Base-by-base conservation (phyloP, 1,139 yeast genomes). In the Blastobotrys serpentis region DNA sequence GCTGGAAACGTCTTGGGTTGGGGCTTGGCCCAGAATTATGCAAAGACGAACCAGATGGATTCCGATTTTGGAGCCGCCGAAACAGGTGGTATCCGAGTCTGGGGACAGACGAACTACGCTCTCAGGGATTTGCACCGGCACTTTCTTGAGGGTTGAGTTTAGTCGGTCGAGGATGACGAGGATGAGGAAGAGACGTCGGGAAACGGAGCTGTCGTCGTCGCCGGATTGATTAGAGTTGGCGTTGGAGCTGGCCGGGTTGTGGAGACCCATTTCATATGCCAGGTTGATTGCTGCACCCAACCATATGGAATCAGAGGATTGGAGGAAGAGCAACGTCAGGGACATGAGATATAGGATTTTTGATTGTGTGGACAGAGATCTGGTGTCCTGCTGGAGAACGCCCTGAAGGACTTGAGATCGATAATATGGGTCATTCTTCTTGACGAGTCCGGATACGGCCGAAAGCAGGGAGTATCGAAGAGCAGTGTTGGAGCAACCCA, bases 241-340 rank as follows among this genome's bases (percentile, higher is more conserved):
- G 17, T 16, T 34, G n/a, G 33, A 29, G 23, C 32, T 33, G 46
- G 36, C 21, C 43, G 26, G 16, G 41, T 43, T 33, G 46, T 60
- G 63, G 37, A 61, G 48, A 4, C 53, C 48, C 54, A 62, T 53
- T 29, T 54, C 58, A 51, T 57, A 60, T 4, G 65, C 63, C 21
- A 63, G 53, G 21, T 69, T 65, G 30, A 68, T 59, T n/a, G 72
- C 70, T 10, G 69, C 59, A 3, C 71, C 72, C 13, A 71, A 61
- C 70, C 72, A 67, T 42, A 57, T 51, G 32, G 65, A 56, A 44
- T 66, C 69, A 16, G 62, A 60, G 11, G 72, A 62, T 48, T 64
- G 69, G 48, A 71, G 57, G 39, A 68, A 71, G 39, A 66, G 57
- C 34, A 70, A 53, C 23, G 66, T 51, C 48, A 63, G 52, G 17